Percentiles rank a stretch among this genome's conserved stretches.
Conservation (phyloP, 2,329 filamentous ascomycete species). For the Aspergillus terreus region DNA sequence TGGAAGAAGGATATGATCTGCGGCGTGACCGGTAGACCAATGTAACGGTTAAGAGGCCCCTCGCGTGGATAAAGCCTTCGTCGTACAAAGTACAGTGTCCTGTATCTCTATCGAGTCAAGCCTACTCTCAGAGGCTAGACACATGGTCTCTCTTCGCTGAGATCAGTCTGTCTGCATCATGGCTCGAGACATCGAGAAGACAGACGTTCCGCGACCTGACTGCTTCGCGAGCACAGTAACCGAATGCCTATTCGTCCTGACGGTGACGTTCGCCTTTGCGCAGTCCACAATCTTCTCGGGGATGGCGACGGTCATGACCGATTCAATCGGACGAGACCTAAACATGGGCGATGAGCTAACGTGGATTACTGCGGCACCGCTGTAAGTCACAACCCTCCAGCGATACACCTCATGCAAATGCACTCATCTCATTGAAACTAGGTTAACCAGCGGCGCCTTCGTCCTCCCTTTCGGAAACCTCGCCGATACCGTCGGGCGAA, state of each 20-base stretch:
- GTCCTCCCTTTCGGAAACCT: conserved; percentile 64
- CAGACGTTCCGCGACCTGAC: conserved; percentile 22
- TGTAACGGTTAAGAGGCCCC: too few species aligned
- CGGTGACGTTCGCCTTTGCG: conserved; percentile 64
- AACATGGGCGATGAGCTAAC: conserved; percentile 64
- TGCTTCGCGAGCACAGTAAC: conserved; percentile 58
- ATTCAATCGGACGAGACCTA: conserved; percentile 57
- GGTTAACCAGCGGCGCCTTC: conserved; percentile 60
- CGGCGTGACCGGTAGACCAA: neutral
- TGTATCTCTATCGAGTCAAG: neutral
- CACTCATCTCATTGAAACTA: conserved; percentile 17
- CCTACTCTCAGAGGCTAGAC: neutral
- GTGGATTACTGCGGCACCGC: conserved; percentile 63
- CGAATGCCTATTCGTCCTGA: conserved; percentile 63
- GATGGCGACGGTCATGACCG: conserved; percentile 59
- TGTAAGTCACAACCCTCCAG: conserved; percentile 34
- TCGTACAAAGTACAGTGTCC: neutral
- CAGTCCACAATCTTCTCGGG: conserved; percentile 60
- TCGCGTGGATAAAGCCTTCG: too few species aligned
- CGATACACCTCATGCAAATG: neutral
- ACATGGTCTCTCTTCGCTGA: neutral
- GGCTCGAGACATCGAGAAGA: neutral
- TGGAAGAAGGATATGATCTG: neutral
- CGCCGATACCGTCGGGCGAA: conserved; percentile 64
- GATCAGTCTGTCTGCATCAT: neutral